Evolutionary conservation across 2,329 filamentous ascomycete genomes (phyloP).

Genomic region (Sporothrix sp.): DNA sequence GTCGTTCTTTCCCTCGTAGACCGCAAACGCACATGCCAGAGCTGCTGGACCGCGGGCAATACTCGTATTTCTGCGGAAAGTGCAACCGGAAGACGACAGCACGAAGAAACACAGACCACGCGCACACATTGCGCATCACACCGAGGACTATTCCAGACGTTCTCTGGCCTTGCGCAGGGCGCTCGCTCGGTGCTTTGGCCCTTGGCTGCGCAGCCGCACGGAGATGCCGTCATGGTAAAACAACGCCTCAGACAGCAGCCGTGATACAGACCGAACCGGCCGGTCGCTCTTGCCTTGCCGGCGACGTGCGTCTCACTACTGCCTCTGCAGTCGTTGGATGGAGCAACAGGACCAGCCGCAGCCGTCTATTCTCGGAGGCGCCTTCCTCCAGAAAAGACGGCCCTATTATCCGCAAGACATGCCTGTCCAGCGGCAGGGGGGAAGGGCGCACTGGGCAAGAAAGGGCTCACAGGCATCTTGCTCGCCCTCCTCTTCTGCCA

Average conservation of each 20-base stretch:
- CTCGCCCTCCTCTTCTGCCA: neutral
- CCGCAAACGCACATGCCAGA: conserved; percentile 1
- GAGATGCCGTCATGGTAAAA: conserved; percentile 7
- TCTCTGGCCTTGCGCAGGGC: too few species aligned
- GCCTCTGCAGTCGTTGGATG: neutral
- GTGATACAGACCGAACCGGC: conserved; percentile 3
- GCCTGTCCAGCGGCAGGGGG: neutral
- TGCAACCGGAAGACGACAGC: neutral
- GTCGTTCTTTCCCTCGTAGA: neutral
- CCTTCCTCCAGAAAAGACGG: conserved; percentile 4
- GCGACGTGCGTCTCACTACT: neutral
- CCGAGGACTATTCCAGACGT: neutral
- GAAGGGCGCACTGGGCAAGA: neutral
- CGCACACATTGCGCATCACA: neutral
- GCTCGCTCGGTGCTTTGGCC: neutral
- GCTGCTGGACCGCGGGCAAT: neutral
- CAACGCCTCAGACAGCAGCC: conserved; percentile 4
- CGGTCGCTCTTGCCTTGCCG: neutral
- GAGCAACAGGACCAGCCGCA: neutral
- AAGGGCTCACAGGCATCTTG: too few species aligned
- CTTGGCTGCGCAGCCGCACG: neutral
- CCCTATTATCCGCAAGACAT: conserved; percentile 2
- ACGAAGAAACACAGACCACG: neutral
- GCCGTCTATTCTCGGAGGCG: neutral
- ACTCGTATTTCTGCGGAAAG: neutral